A percentile compares a stretch with the other conserved stretches of the same genome.
These are phyloP conservation scores for Circinella umbellata DNA, from an alignment of 371 early-diverging fungal species.

Conservation along the genomic window DNA sequence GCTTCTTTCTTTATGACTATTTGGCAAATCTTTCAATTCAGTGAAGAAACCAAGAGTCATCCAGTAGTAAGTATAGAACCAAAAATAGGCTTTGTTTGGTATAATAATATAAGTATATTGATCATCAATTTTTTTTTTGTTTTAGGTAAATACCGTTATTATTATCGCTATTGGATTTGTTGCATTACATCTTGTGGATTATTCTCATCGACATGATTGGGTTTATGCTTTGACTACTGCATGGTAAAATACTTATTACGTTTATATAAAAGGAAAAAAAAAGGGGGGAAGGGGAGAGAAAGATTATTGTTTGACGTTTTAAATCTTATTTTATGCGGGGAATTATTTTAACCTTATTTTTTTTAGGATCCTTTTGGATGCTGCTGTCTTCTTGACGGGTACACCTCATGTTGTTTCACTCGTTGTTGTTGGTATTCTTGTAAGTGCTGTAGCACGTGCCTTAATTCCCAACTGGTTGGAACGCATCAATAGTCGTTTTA, in stretches of 20 bases:
- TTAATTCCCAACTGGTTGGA: conserved; percentile 48
- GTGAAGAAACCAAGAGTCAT: conserved; percentile 33
- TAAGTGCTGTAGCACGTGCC: conserved; percentile 48
- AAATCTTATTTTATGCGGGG: neutral
- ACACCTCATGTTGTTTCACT: conserved; percentile 40
- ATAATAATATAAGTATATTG: too few relatives aligned
- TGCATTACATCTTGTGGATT: conserved; percentile 48
- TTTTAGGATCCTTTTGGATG: conserved; percentile 40
- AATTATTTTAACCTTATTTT: neutral
- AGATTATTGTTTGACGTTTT: neutral
- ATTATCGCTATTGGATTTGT: conserved; percentile 42
- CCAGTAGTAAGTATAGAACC: conserved; percentile 27
- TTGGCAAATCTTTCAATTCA: conserved; percentile 45
- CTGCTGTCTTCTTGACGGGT: conserved; percentile 35
- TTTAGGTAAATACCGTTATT: conserved; percentile 39
- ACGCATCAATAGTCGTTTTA: conserved; percentile 42
- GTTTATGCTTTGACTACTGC: conserved; percentile 50
- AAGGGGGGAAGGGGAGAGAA: neutral
- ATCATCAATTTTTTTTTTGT: too few relatives aligned
- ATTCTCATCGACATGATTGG: conserved; percentile 54
- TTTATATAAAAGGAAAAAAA: neutral
- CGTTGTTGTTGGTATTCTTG: conserved; percentile 46
- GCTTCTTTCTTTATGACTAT: conserved; percentile 37
- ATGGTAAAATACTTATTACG: conserved; percentile 30
- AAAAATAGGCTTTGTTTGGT: neutral